Evolutionary conservation across 768 basidiomycete genomes (phyloP).

Genomic region (Trametes sanguinea): DNA sequence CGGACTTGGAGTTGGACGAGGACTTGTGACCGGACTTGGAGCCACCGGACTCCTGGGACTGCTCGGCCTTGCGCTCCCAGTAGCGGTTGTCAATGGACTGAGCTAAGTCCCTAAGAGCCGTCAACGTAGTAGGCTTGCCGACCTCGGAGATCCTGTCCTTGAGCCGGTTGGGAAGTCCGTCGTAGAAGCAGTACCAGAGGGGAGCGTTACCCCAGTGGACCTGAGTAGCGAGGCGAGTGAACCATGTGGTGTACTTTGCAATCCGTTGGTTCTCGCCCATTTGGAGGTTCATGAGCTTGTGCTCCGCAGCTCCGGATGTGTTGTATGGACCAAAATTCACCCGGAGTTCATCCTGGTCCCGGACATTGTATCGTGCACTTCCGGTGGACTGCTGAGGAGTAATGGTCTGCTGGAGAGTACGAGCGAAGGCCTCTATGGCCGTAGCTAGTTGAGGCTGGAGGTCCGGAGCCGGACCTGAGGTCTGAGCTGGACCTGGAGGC

Average conservation of each 20-base stretch:
- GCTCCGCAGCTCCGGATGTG: too few relatives aligned
- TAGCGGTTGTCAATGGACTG: slow-evolving; percentile 19
- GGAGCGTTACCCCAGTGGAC: slow-evolving; percentile 10
- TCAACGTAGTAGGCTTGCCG: slow-evolving; percentile 2
- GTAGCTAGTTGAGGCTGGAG: too few relatives aligned
- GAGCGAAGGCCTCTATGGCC: too few relatives aligned
- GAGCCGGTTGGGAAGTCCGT: slow-evolving; percentile 17
- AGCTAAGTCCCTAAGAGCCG: not conserved
- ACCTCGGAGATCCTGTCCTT: slow-evolving; percentile 16
- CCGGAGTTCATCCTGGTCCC: too few relatives aligned
- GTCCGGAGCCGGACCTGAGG: too few relatives aligned
- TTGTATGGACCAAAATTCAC: too few relatives aligned
- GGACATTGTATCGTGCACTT: too few relatives aligned
- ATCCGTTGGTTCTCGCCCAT: too few relatives aligned
- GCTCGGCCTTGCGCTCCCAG: slow-evolving; percentile 19
- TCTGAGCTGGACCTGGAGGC: too few relatives aligned
- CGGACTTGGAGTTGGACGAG: not conserved
- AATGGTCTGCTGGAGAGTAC: too few relatives aligned
- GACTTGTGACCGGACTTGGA: not conserved
- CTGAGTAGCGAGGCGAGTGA: slow-evolving; percentile 5
- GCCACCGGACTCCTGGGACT: not conserved
- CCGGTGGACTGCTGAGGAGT: too few relatives aligned
- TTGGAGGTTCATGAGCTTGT: too few relatives aligned
- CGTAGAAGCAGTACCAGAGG: slow-evolving; percentile 21
- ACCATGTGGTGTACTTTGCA: not conserved